Evolutionary conservation across 345 rosid species (phyloP), one percentile per base, ranked within the genome.

Genomic region (Sapria himalayana): DNA sequence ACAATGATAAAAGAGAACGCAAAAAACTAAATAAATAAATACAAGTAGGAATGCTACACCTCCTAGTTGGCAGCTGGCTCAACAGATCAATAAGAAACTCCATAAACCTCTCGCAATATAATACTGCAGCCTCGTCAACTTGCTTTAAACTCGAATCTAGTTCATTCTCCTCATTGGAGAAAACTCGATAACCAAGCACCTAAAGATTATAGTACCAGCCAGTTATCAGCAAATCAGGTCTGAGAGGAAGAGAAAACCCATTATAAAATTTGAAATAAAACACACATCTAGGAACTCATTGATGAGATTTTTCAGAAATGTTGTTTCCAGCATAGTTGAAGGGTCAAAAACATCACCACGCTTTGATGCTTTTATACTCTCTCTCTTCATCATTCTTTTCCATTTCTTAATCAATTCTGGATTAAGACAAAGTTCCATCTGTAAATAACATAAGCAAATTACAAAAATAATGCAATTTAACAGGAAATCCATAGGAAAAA

Each of bases 61-160:
- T 89, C 67, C 98, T 82, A 15, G 98, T 89, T 24, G 98, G 98
- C 52, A 89, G 74, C 61, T 89, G 98, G 66, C 93, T 89, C 59
- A 89, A 59, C 53, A 89, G 60, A 60, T 89, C 98, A 38, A 89
- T 89, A 50, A 89, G 91, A 69, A 89, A 89, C 52, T 89, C 98
- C 72, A 89, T 67, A 64, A 89, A 89, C 51, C 94, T 82, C 68
- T 89, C 98, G 19, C 98, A 82, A 44, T 82, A 82, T 46, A 89
- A 55, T 34, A 82, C 66, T 32, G 78, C 73, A 29, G 93, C 74
- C 54, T 86, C 93, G 51, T 78, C 76, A 16, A 67, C 57, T 59
- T 64, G 59, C 22, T 49, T 63, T 36, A 50, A 51, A 33, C 65
- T 52, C 42, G 39, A 36, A 49, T 52, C 52, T 43, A 58, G 49